These are phyloP conservation scores for Lactarius hengduanensis DNA, from an alignment of 768 basidiomycete genomes.

Conservation along the genomic window DNA sequence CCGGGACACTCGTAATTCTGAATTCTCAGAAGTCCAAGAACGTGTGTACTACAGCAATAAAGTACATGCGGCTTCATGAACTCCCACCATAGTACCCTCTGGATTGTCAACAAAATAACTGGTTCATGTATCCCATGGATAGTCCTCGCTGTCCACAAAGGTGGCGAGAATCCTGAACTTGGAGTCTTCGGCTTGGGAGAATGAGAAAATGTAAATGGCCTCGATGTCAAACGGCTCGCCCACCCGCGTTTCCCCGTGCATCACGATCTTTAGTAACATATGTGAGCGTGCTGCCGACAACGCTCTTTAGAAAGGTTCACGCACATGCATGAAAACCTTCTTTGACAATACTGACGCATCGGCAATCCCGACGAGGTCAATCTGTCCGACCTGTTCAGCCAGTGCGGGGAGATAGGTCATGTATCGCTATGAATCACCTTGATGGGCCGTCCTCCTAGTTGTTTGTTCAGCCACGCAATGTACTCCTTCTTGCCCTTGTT, in stretches of 20 bases:
- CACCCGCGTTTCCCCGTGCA: conserved; percentile 2
- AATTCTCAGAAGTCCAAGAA: no score
- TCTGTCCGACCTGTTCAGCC: neutral
- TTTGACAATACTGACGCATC: neutral
- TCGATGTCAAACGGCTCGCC: conserved; percentile 15
- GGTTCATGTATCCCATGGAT: neutral
- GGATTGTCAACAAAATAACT: neutral
- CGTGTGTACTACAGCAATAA: no score
- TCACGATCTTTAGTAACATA: neutral
- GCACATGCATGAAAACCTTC: conserved; percentile 14
- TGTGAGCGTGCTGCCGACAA: neutral
- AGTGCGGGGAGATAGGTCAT: neutral
- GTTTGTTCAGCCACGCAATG: conserved; percentile 1
- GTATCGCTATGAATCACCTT: conserved; percentile 2
- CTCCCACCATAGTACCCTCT: neutral
- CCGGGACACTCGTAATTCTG: no score
- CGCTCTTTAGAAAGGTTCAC: neutral
- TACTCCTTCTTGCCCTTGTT: conserved; percentile 11
- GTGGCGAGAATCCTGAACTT: conserved; percentile 11
- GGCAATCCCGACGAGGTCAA: conserved; percentile 3
- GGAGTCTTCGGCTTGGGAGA: neutral
- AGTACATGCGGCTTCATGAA: neutral
- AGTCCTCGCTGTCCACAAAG: conserved; percentile 9
- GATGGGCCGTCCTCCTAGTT: conserved; percentile 4
- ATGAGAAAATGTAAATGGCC: conserved; percentile 14